Base-by-base conservation (phyloP, 2,329 filamentous ascomycete species). In the Podosphaera aphanis region DNA sequence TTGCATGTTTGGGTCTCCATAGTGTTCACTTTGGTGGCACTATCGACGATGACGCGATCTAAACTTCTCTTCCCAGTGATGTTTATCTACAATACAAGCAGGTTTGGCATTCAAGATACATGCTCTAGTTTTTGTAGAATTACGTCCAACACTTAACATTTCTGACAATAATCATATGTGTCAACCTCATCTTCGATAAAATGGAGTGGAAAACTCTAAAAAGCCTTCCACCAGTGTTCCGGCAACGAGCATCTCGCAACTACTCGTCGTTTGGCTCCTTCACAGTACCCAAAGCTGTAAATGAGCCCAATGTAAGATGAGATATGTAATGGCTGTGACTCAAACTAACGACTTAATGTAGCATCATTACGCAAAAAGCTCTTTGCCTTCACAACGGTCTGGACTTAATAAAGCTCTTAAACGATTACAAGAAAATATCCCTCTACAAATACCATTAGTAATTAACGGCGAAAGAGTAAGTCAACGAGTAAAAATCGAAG, bases 301-400 rank as follows among this genome's bases (percentile, higher is more conserved):
- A 98, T 61, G 90, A 98, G 66, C 84, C 84, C n/a, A 98, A 94
- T 61, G 86, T 93, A 64, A 62, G 83, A 69, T 29, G 46, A 16
- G n/a, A 2, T 20, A 36, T 15, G 13, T 36, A 45, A 46, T 46
- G 23, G 27, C 45, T 36, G 29, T 44, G 13, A 21, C 23, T 15
- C 11, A 48, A 42, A 52, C 40, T 48, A 51, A 21, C 46, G 47
- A 2, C 7, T 44, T 2, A 47, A 47, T 19, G 5, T 55, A 94
- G 85, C 81, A 92, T 67, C 80, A 88, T 63, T 98, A 93, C 61
- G 70, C 70, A 51, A 90, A 90, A 62, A 83, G 78, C 49, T 90
- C 86, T 1, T 63, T 75, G 19, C 82, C 86, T 1, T 63, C 75
- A 20, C 82, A 93, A 59, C 73, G 88, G 49, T 71, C 79, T 55